Evolutionary conservation across 23 red algal species (phyloP), one percentile per base, ranked within the genome.

Genomic region (Agarophyton chilense): DNA sequence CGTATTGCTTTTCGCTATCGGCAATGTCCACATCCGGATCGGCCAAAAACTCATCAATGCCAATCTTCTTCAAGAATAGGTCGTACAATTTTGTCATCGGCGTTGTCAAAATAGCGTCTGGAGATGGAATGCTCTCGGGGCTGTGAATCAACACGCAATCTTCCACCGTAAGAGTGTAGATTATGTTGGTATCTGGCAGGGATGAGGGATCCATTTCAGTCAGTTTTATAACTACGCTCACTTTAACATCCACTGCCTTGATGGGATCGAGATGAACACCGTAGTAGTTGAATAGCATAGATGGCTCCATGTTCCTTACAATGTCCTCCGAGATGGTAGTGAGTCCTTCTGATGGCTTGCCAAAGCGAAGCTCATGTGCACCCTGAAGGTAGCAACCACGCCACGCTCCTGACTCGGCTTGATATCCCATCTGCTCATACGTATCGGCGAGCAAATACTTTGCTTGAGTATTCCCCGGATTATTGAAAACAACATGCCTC

Each of bases 381-480:
- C 72, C 72, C 32, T 77, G 72, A 11, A 77, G 72, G 72, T 77
- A 77, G 13, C 28, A 32, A 11, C 29, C 33, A 14, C 72, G 72
- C 72, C 72, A 77, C 19, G 72, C 72, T 10, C 72, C 72, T 26
- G 72, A 77, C 47, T 77, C 72, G 72, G 72, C 72, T 54, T 77
- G 72, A 49, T 77, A 77, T 32, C 72, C 72, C 43, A 77, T 32
- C 41, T 77, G 72, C 38, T 77, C 72, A 41, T 77, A 77, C 41
- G 72, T 19, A 31, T 77, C 72, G 10, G 72, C 72, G 1, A 77
- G 41, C 26, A 77, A 54, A 21, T 36, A 50, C 32, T 77, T 77
- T 2, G 21, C 72, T 13, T 50, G 4, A 12, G 13, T 4, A 2
- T 12, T n/a, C 2, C 28, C 41, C 1, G 28, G 29, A 41, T 77